These are phyloP conservation scores for Danielia oregonensis DNA, from an alignment of 805 yeast genomes.

Conservation along the genomic window DNA sequence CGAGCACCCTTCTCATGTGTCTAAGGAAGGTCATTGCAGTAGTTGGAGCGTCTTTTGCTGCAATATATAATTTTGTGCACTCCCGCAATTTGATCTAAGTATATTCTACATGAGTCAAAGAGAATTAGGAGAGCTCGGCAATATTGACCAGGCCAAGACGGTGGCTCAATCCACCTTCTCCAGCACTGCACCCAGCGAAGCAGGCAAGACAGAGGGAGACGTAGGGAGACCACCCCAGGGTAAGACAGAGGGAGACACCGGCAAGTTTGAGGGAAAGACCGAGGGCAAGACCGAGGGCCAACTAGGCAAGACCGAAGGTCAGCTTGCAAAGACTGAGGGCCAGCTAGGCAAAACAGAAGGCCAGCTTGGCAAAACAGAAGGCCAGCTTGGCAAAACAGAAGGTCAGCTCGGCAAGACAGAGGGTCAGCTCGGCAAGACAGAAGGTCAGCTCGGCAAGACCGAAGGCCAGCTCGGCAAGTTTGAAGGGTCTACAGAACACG, in stretches of 20 bases:
- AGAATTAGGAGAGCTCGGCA: slow-evolving; percentile 15
- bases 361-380: slow-evolving; percentile 12
- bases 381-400: slow-evolving; percentile 7
- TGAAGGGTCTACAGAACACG: no score
- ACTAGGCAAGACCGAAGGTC: slow-evolving; percentile 9
- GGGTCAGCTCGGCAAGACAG: slow-evolving; percentile 6
- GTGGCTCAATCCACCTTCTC: slow-evolving; percentile 1
- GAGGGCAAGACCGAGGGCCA: slow-evolving; percentile 10
- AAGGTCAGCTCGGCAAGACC: slow-evolving; percentile 5
- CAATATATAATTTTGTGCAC: no score
- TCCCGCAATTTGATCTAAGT: no score
- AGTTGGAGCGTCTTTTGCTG: no score
- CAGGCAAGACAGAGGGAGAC: slow-evolving; percentile 1
- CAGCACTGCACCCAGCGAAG: background rate
- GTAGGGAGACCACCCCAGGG: slow-evolving; percentile 3
- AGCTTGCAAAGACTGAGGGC: slow-evolving; percentile 12
- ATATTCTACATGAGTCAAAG: slow-evolving; percentile 1
- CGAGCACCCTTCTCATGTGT: slow-evolving; percentile 18
- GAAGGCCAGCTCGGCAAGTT: slow-evolving; percentile 3
- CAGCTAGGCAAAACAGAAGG: slow-evolving; percentile 16
- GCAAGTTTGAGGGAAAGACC: slow-evolving; percentile 7
- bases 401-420: slow-evolving; percentile 5
- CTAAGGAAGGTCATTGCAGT: background rate
- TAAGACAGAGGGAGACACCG: slow-evolving; percentile 15
- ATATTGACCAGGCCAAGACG: slow-evolving; percentile 1